These are phyloP conservation scores for Paraleonurus japonicus DNA, from an alignment of 257 asterid species.

Conservation along the genomic window DNA sequence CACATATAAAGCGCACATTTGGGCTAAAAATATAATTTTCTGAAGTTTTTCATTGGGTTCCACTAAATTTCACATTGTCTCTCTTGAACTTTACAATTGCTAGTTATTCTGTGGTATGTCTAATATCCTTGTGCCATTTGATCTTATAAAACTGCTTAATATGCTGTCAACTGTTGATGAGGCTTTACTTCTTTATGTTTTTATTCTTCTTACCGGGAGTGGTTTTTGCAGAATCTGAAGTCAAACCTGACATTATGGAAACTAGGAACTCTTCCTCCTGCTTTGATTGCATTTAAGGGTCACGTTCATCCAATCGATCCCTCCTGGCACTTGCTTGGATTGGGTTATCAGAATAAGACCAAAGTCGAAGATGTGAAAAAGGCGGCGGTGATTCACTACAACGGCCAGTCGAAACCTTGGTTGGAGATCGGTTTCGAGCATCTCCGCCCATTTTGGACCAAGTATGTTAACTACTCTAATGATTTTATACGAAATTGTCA, in stretches of 20 bases:
- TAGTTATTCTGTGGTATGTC: neutral
- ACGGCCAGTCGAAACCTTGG: conserved; percentile 96
- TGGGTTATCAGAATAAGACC: conserved; percentile 85
- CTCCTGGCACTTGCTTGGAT: conserved; percentile 93
- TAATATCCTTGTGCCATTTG: neutral
- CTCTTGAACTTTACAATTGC: neutral
- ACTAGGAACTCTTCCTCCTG: conserved; percentile 96
- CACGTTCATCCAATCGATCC: conserved; percentile 85
- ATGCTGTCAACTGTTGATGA: neutral
- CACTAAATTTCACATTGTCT: neutral
- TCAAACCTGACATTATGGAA: conserved; percentile 89
- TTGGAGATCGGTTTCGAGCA: conserved; percentile 89
- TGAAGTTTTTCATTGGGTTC: neutral
- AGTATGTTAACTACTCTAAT: conserved; percentile 80
- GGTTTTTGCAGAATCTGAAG: conserved; percentile 69
- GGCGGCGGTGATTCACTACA: conserved; percentile 88
- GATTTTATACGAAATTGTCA: conserved; percentile 83
- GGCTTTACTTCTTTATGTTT: neutral
- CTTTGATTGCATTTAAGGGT: conserved; percentile 85
- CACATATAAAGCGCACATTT: neutral
- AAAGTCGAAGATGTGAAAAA: conserved; percentile 56
- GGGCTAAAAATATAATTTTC: neutral
- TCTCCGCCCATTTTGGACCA: conserved; percentile 94
- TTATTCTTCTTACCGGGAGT: conserved; percentile 12
- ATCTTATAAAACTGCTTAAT: neutral